Conservation (phyloP, 2,329 filamentous ascomycete species). For the Alternaria longipes region DNA sequence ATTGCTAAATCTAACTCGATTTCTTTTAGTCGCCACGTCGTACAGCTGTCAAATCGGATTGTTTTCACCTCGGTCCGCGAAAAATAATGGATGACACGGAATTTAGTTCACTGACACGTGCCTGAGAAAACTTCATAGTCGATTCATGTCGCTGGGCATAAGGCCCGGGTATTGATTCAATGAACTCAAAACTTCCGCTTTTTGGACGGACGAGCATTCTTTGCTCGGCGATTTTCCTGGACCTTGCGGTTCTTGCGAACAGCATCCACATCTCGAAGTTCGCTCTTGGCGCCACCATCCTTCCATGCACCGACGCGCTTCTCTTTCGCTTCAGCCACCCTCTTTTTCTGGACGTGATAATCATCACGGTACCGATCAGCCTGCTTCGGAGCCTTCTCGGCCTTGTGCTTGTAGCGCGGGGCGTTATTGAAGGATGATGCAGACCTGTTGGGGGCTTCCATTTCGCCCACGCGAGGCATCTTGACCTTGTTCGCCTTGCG, state of each 20-base stretch:
- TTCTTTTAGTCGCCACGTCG: slow-evolving; percentile 15
- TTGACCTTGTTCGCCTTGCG: slow-evolving; percentile 84
- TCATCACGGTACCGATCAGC: slow-evolving; percentile 93
- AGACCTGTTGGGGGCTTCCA: slow-evolving; percentile 62
- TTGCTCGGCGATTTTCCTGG: slow-evolving; percentile 79
- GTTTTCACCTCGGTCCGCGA: slow-evolving; percentile 15
- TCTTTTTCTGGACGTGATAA: slow-evolving; percentile 89
- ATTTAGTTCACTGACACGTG: slow-evolving; percentile 7
- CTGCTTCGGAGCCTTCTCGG: slow-evolving; percentile 87
- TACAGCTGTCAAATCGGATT: slow-evolving; percentile 11
- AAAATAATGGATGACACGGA: slow-evolving; percentile 2
- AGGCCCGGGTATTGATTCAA: slow-evolving; percentile 21
- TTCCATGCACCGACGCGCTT: slow-evolving; percentile 78
- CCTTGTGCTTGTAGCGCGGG: slow-evolving; percentile 82
- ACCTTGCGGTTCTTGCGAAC: slow-evolving; percentile 83
- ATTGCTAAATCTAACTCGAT: slow-evolving; percentile 7
- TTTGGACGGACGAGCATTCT: slow-evolving; percentile 84
- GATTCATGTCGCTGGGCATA: slow-evolving; percentile 14
- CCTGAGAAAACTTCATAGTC: slow-evolving; percentile 9
- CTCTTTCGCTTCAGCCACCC: slow-evolving; percentile 85
- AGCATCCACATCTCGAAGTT: slow-evolving; percentile 83
- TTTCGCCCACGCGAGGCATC: slow-evolving; percentile 83
- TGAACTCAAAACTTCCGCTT: slow-evolving; percentile 59
- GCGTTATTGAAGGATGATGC: slow-evolving; percentile 44
- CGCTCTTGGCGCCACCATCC: slow-evolving; percentile 75